Evolutionary conservation across 176 grass and related monocot species (phyloP).

Genomic region (Carex kokanica): DNA sequence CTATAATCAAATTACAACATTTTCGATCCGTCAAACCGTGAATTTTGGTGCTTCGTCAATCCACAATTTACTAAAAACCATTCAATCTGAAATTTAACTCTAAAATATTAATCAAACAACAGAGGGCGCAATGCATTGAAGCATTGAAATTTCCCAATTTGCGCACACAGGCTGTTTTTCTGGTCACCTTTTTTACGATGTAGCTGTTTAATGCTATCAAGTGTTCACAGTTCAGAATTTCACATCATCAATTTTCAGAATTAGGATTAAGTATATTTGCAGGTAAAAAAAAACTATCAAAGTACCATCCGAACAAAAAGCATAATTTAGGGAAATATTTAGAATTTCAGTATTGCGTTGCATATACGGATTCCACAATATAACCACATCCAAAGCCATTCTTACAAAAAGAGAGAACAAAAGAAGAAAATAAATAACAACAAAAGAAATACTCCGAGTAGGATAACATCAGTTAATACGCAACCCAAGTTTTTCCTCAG

Average conservation of each 20-base stretch:
- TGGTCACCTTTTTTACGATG: not conserved
- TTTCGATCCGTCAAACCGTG: no score
- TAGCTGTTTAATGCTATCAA: not conserved
- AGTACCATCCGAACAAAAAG: not conserved
- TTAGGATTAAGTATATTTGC: not conserved
- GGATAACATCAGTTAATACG: not conserved
- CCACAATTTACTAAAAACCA: no score
- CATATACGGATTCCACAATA: not conserved
- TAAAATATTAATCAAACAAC: not conserved
- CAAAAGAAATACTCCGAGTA: not conserved
- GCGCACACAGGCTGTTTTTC: not conserved
- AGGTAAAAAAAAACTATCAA: not conserved
- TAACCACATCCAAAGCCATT: conserved; percentile 1
- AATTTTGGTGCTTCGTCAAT: no score
- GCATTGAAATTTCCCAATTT: not conserved
- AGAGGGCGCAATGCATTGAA: not conserved
- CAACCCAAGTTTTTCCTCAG: not conserved
- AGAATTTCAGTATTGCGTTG: not conserved
- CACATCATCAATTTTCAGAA: not conserved
- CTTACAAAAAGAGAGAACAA: not conserved
- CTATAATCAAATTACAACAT: no score
- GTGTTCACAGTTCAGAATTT: not conserved
- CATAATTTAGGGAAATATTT: not conserved
- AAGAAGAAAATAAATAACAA: not conserved
- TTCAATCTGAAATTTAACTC: no score